Evolutionary conservation across 1,284 basidiomycete genomes (phyloP).

Genomic region (Irpex sp.): DNA sequence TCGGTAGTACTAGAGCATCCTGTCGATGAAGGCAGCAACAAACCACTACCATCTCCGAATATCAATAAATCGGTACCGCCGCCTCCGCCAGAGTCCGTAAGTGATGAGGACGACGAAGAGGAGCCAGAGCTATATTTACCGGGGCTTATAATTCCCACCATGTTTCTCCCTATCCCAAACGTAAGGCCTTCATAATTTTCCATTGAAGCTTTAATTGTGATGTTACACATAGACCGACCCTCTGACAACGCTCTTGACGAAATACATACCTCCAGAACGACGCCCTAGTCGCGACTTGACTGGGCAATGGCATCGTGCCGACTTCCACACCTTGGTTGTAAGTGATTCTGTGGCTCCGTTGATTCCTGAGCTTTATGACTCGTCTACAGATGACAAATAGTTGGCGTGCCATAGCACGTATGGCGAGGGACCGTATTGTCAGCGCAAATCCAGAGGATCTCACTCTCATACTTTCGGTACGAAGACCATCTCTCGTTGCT

Average conservation of each 20-base stretch:
- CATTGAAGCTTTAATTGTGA: conserved; percentile 53
- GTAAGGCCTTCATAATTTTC: conserved; percentile 43
- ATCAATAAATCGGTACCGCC: conserved; percentile 33
- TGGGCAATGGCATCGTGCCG: conserved; percentile 64
- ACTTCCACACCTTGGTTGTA: conserved; percentile 75
- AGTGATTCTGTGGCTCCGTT: conserved; percentile 23
- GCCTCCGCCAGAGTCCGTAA: conserved; percentile 24
- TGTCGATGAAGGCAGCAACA: background rate
- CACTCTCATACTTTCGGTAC: conserved; percentile 57
- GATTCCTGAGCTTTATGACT: conserved; percentile 15
- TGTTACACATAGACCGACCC: conserved; percentile 61
- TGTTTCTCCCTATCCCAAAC: conserved; percentile 81
- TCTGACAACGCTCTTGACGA: conserved; percentile 68
- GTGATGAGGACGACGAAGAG: conserved; percentile 31
- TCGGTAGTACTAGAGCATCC: conserved; percentile 9
- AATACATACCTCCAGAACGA: conserved; percentile 73
- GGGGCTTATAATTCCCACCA: conserved; percentile 57
- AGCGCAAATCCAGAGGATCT: conserved; percentile 62
- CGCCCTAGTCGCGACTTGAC: conserved; percentile 65
- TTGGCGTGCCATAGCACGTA: conserved; percentile 73
- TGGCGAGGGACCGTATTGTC: conserved; percentile 73
- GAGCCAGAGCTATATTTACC: conserved; percentile 51
- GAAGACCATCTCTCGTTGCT: conserved; percentile 18
- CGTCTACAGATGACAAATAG: conserved; percentile 69
- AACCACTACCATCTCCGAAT: conserved; percentile 18